A percentile compares a stretch with the other conserved stretches of the same genome.
These are phyloP conservation scores for Cupressus sempervirens DNA, from an alignment of 75 land plant genomes.

Conservation along the genomic window DNA sequence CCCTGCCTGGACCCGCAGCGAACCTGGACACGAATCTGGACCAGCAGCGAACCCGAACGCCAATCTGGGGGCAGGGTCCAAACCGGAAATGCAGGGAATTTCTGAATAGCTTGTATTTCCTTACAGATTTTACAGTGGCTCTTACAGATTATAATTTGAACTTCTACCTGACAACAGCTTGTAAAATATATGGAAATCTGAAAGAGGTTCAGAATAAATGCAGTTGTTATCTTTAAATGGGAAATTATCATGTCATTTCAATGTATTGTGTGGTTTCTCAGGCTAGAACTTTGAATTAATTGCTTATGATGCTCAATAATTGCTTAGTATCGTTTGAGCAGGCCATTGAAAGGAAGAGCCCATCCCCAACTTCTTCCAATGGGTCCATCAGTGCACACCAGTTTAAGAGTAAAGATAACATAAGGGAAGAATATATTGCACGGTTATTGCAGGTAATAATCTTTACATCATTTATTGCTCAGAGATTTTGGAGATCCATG, in stretches of 20 bases:
- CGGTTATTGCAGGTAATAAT: conserved; percentile 64
- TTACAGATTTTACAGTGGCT: too few relatives aligned
- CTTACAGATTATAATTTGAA: not conserved
- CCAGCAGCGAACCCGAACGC: too few relatives aligned
- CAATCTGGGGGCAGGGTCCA: too few relatives aligned
- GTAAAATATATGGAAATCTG: not conserved
- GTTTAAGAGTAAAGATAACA: conserved; percentile 20
- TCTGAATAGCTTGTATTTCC: too few relatives aligned
- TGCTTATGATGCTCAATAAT: not conserved
- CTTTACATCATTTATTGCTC: not conserved
- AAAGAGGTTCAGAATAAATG: conserved; percentile 3
- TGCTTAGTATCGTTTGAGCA: not conserved
- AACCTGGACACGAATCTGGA: too few relatives aligned
- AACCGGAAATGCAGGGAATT: too few relatives aligned
- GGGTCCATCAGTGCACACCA: not conserved
- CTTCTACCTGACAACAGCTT: not conserved
- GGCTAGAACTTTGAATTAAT: not conserved
- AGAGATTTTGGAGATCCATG: not conserved
- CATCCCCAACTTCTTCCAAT: not conserved
- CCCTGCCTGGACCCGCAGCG: too few relatives aligned
- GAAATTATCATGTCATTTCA: not conserved
- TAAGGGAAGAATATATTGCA: conserved; percentile 47
- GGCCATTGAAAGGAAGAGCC: conserved; percentile 1
- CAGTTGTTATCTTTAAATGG: not conserved
- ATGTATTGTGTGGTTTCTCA: not conserved